phyloP scores from a whole-genome alignment of 2,329 filamentous ascomycete species.

The Diaporthe sp. region DNA sequence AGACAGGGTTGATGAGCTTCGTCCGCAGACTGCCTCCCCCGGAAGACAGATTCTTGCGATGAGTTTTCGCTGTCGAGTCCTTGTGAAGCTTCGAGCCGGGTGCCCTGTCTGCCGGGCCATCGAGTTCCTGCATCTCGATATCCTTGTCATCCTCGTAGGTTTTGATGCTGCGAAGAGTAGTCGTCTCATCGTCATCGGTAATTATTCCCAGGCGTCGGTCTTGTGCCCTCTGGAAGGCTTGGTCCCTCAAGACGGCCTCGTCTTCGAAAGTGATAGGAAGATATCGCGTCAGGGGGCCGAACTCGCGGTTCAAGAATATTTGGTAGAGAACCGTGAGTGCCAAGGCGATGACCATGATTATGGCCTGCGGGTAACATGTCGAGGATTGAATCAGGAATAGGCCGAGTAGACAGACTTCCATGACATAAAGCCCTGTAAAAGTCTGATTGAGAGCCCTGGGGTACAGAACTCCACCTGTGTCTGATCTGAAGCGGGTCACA shows the following conservation, averaged over 20 bases:
- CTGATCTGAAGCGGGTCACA: slow-evolving; percentile 87
- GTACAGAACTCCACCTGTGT: slow-evolving; percentile 93
- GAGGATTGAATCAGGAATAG: slow-evolving; percentile 75
- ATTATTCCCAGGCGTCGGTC: slow-evolving; percentile 73
- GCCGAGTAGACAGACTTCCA: slow-evolving; percentile 91
- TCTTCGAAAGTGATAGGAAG: slow-evolving; percentile 96
- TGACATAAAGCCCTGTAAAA: slow-evolving; percentile 93
- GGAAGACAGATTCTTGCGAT: slow-evolving; percentile 31
- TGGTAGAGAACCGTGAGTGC: slow-evolving; percentile 82
- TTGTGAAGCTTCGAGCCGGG: background rate
- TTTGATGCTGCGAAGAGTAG: slow-evolving; percentile 39
- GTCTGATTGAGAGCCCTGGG: slow-evolving; percentile 94
- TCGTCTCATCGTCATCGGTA: slow-evolving; percentile 48
- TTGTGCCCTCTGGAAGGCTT: slow-evolving; percentile 86
- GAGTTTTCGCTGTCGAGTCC: slow-evolving; percentile 12
- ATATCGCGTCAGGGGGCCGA: slow-evolving; percentile 86
- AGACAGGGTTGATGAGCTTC: slow-evolving; percentile 24
- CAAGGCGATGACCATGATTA: slow-evolving; percentile 83
- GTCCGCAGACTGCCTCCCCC: slow-evolving; percentile 32
- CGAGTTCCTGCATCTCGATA: slow-evolving; percentile 50
- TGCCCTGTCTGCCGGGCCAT: slow-evolving; percentile 29
- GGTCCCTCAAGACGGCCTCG: slow-evolving; percentile 90
- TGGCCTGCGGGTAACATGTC: slow-evolving; percentile 79
- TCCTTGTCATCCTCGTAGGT: slow-evolving; percentile 39
- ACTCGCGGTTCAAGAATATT: slow-evolving; percentile 81